phyloP scores from a whole-genome alignment of 2,329 filamentous ascomycete species.

The Fusarium sulawesiense region DNA sequence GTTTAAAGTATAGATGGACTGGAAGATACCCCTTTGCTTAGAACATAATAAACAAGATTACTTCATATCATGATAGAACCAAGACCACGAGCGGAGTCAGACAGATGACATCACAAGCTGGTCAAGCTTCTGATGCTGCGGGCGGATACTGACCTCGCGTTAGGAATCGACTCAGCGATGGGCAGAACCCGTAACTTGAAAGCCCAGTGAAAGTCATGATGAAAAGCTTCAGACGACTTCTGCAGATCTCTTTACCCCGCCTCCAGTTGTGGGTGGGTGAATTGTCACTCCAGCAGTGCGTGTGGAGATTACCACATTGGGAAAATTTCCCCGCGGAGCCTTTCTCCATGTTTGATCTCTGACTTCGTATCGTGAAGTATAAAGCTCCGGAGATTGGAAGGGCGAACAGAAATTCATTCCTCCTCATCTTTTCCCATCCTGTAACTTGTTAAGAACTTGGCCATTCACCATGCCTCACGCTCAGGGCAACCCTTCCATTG shows the following conservation, averaged over 20 bases:
- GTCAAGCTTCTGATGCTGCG: background rate
- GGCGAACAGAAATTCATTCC: no score
- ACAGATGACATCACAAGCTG: background rate
- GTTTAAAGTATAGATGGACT: background rate
- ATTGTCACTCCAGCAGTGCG: background rate
- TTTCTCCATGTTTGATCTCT: background rate
- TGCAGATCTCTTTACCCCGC: background rate
- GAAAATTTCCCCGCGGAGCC: background rate
- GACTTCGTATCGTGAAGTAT: background rate
- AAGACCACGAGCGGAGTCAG: rapidly evolving
- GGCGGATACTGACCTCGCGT: background rate
- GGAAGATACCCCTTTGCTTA: background rate
- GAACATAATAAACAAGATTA: no score
- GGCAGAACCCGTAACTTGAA: background rate
- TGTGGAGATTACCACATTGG: background rate
- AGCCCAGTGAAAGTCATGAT: background rate
- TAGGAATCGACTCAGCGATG: no score
- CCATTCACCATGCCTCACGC: background rate
- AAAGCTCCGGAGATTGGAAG: background rate
- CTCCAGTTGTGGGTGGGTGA: background rate
- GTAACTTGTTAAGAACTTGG: background rate
- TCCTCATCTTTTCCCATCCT: no score
- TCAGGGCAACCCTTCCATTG: background rate
- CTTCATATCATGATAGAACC: background rate
- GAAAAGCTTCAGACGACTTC: background rate